These are phyloP conservation scores for Gentiana straminea DNA, from an alignment of 257 asterid species.

Conservation along the genomic window DNA sequence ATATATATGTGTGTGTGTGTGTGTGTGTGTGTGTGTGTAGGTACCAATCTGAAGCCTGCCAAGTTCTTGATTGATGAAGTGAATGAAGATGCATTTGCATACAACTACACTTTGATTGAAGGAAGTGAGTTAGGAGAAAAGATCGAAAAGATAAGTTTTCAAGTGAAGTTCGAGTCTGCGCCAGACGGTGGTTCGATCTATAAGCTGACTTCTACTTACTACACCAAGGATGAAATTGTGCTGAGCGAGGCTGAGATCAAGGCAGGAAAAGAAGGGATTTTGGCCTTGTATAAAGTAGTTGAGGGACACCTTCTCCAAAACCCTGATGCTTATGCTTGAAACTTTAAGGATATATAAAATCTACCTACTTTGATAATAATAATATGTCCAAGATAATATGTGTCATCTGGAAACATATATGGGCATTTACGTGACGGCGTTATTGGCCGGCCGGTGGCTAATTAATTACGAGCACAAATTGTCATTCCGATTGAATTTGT, in stretches of 20 bases:
- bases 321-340: conserved; percentile 13
- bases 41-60: conserved; percentile 10
- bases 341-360: no score
- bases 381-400: no score
- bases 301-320: conserved; percentile 19
- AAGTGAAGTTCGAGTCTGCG: conserved; percentile 9
- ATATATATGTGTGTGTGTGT: no score
- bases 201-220: conserved; percentile 14
- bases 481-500: background rate
- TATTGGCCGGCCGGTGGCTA: conserved; percentile 4
- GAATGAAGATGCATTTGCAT: conserved; percentile 7
- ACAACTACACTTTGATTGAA: conserved; percentile 16
- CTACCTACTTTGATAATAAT: no score
- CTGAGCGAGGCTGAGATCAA: conserved; percentile 19
- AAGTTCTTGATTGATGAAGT: conserved; percentile 14
- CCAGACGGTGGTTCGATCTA: conserved; percentile 22
- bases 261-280: conserved; percentile 20
- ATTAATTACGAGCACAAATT: background rate
- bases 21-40: no score
- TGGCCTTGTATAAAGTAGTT: conserved; percentile 14
- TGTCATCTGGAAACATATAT: no score
- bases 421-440: background rate
- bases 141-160: conserved; percentile 12
- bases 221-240: conserved; percentile 11
- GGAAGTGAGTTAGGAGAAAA: conserved; percentile 15